These are phyloP conservation scores for Verticillium tricorpus DNA, from an alignment of 2,329 filamentous ascomycete genomes.

Conservation along the genomic window DNA sequence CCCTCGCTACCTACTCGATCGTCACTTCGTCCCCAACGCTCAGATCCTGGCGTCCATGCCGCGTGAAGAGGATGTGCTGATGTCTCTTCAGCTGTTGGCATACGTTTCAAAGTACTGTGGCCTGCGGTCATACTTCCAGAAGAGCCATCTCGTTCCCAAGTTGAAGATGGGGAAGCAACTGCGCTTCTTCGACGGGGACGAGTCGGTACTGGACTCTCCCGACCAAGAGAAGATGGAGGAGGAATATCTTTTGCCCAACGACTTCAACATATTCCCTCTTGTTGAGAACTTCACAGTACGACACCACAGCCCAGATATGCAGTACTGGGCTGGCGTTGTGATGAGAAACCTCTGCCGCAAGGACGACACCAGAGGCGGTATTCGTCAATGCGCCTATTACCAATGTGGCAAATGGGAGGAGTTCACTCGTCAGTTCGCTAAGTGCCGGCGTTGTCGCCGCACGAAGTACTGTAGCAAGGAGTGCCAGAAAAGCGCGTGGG, in stretches of 20 bases:
- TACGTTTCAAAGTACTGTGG: slow-evolving; percentile 99
- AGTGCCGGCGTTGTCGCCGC: slow-evolving; percentile 89
- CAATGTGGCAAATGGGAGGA: slow-evolving; percentile 99
- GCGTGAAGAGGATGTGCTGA: slow-evolving; percentile 92
- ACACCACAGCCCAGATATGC: slow-evolving; percentile 95
- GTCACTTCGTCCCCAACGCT: slow-evolving; percentile 62
- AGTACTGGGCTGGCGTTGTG: slow-evolving; percentile 98
- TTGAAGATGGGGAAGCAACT: slow-evolving; percentile 88
- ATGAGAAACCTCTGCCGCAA: slow-evolving; percentile 99
- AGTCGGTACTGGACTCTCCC: slow-evolving; percentile 33
- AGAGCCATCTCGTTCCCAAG: slow-evolving; percentile 86
- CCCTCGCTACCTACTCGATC: slow-evolving; percentile 74
- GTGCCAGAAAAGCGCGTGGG: slow-evolving; percentile 98
- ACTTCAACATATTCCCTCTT: slow-evolving; percentile 97
- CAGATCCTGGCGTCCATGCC: slow-evolving; percentile 87
- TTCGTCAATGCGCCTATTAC: slow-evolving; percentile 96
- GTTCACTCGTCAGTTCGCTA: slow-evolving; percentile 93
- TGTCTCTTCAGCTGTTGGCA: slow-evolving; percentile 93
- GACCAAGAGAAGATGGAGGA: slow-evolving; percentile 67
- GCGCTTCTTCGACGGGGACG: slow-evolving; percentile 70
- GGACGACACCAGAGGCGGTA: slow-evolving; percentile 89
- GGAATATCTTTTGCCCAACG: slow-evolving; percentile 87
- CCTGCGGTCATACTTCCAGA: slow-evolving; percentile 89
- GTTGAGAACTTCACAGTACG: slow-evolving; percentile 98
- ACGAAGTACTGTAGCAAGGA: slow-evolving; percentile 99